Percentiles rank a stretch among this genome's conserved stretches.
phyloP scores from a whole-genome alignment of 495 filamentous ascomycete genomes.

The Xylaria nigripes region DNA sequence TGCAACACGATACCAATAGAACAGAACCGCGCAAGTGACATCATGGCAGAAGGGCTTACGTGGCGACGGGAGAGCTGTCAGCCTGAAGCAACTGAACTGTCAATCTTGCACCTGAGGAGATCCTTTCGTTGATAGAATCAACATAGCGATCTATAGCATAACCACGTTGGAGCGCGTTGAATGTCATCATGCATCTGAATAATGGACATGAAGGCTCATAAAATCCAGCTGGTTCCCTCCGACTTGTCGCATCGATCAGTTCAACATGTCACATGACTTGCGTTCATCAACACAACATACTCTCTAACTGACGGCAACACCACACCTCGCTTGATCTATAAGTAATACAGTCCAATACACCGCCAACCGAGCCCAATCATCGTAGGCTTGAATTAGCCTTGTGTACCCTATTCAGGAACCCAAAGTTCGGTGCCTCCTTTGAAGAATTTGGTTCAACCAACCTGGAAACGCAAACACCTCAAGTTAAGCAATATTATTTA shows the following conservation, averaged over 20 bases:
- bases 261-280: slow-evolving; percentile 8
- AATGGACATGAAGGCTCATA: slow-evolving; percentile 1
- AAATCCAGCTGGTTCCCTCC: slow-evolving; percentile 2
- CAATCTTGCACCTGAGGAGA: not conserved
- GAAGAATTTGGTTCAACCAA: not conserved
- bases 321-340: not conserved
- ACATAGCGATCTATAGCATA: too few species aligned
- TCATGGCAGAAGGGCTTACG: not conserved
- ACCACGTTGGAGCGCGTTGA: too few species aligned
- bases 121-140: too few species aligned
- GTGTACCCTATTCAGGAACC: not conserved
- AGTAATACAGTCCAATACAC: not conserved
- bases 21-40: not conserved
- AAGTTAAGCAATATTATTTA: not conserved
- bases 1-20: not conserved
- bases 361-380: not conserved
- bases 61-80: slow-evolving; percentile 2
- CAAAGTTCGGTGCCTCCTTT: not conserved
- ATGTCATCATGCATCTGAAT: not conserved
- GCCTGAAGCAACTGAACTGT: slow-evolving; percentile 2
- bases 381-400: not conserved
- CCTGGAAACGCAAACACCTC: slow-evolving; percentile 12
- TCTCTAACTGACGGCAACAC: not conserved
- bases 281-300: slow-evolving; percentile 5
- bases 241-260: slow-evolving; percentile 5